Evolutionary conservation across 2,329 filamentous ascomycete genomes (phyloP).

Genomic region (Aspergillus intermedius): DNA sequence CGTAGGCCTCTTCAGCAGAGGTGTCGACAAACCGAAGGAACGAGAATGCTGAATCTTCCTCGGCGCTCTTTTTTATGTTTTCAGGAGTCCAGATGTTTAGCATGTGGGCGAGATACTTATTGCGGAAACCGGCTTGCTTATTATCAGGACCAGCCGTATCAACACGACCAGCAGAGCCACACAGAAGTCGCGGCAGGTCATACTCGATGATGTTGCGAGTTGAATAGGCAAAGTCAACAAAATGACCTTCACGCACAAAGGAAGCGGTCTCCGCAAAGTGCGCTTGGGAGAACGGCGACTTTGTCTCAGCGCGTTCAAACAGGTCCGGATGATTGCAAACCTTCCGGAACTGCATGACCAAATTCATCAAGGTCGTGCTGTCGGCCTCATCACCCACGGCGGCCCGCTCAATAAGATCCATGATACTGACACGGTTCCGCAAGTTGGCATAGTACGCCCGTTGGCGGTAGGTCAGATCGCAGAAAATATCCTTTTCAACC

Average conservation of each 20-base stretch:
- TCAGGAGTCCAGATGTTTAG: slow-evolving; percentile 88
- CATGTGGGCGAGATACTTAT: slow-evolving; percentile 68
- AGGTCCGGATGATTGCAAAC: slow-evolving; percentile 98
- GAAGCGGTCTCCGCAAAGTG: slow-evolving; percentile 92
- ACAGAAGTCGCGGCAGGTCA: slow-evolving; percentile 72
- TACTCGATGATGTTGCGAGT: slow-evolving; percentile 82
- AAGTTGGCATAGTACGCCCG: slow-evolving; percentile 87
- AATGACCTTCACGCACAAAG: slow-evolving; percentile 80
- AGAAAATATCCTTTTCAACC: slow-evolving; percentile 94
- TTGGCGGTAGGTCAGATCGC: slow-evolving; percentile 92
- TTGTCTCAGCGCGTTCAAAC: slow-evolving; percentile 89
- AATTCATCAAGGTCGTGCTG: slow-evolving; percentile 93
- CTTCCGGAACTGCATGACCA: slow-evolving; percentile 99
- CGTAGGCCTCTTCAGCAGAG: slow-evolving; percentile 66
- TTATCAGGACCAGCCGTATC: slow-evolving; percentile 69
- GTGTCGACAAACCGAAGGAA: slow-evolving; percentile 83
- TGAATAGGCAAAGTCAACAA: slow-evolving; percentile 77
- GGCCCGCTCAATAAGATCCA: slow-evolving; percentile 96
- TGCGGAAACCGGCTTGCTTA: slow-evolving; percentile 67
- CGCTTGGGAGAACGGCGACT: slow-evolving; percentile 75
- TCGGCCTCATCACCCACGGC: slow-evolving; percentile 91
- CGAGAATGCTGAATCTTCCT: slow-evolving; percentile 65
- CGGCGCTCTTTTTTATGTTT: slow-evolving; percentile 61
- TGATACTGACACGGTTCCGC: slow-evolving; percentile 94
- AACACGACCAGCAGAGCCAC: slow-evolving; percentile 70